Conservation (phyloP, 306 rosid species). For the Begonia loranthoides region DNA sequence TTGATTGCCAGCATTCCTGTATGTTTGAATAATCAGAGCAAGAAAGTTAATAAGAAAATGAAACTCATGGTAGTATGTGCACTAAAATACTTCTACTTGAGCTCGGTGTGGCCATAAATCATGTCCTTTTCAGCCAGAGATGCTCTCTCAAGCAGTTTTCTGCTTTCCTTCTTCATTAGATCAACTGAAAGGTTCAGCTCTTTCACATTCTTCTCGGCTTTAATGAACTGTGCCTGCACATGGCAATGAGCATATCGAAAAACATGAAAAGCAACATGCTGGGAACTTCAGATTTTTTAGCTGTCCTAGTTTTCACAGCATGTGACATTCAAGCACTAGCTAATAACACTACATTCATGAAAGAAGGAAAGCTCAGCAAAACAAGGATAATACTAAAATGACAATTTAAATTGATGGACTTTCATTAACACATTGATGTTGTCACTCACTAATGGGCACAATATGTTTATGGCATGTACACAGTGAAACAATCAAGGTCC, state of each 20-base stretch:
- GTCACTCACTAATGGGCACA: too few species aligned
- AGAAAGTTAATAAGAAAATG: not conserved
- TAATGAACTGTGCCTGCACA: conserved; percentile 55
- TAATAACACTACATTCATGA: too few species aligned
- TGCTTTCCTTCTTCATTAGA: conserved; percentile 68
- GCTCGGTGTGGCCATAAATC: conserved; percentile 59
- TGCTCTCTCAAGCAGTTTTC: conserved; percentile 72
- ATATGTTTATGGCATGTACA: too few species aligned
- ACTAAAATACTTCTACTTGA: conserved; percentile 36
- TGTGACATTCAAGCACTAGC: too few species aligned
- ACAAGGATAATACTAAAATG: too few species aligned
- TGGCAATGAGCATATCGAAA: conserved; percentile 1
- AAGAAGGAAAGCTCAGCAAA: too few species aligned
- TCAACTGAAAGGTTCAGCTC: conserved; percentile 64
- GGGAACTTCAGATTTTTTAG: too few species aligned
- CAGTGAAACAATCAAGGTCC: too few species aligned
- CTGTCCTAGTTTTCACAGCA: too few species aligned
- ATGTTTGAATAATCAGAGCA: conserved; percentile 12
- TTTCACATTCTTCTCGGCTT: conserved; percentile 64
- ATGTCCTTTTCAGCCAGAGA: conserved; percentile 74
- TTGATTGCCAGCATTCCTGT: conserved; percentile 58
- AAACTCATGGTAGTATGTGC: not conserved
- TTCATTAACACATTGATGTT: too few species aligned
- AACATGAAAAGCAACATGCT: too few species aligned
- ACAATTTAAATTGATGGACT: too few species aligned